These are phyloP conservation scores for Citrus hindsii DNA, from an alignment of 345 rosid genomes.

Conservation along the genomic window DNA sequence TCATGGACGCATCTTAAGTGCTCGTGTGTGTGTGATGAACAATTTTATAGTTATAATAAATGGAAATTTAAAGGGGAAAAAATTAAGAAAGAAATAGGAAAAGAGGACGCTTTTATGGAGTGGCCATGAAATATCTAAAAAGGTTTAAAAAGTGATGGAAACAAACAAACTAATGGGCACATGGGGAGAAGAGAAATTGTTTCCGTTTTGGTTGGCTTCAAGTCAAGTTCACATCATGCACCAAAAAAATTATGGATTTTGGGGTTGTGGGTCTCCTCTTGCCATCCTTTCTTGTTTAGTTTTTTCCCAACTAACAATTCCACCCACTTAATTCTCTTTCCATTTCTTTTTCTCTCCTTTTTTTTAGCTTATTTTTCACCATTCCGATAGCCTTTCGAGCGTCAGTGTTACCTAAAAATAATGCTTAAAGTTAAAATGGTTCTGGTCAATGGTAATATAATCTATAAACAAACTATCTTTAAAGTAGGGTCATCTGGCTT, in stretches of 20 bases:
- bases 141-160: slow-evolving; percentile 27
- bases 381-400: not conserved
- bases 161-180: slow-evolving; percentile 39
- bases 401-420: not conserved
- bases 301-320: slow-evolving; percentile 5
- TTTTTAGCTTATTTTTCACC: not conserved
- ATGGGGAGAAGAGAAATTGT: slow-evolving; percentile 40
- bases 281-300: not conserved
- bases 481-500: not conserved
- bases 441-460: not conserved
- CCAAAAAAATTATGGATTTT: slow-evolving; percentile 23
- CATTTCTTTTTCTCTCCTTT: not conserved
- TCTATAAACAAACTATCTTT: not conserved
- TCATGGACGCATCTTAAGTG: slow-evolving; percentile 12
- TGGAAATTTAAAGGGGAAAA: not conserved
- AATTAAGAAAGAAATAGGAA: not conserved
- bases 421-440: not conserved
- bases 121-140: slow-evolving; percentile 24
- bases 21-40: not conserved
- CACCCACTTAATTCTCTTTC: not conserved
- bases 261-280: slow-evolving; percentile 28
- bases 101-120: not conserved
- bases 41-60: not conserved
- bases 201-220: slow-evolving; percentile 35
- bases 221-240: slow-evolving; percentile 37